A percentile compares a stretch with the other conserved stretches of the same genome.
phyloP scores from a whole-genome alignment of 805 yeast species.

The Lipomyces orientalis region DNA sequence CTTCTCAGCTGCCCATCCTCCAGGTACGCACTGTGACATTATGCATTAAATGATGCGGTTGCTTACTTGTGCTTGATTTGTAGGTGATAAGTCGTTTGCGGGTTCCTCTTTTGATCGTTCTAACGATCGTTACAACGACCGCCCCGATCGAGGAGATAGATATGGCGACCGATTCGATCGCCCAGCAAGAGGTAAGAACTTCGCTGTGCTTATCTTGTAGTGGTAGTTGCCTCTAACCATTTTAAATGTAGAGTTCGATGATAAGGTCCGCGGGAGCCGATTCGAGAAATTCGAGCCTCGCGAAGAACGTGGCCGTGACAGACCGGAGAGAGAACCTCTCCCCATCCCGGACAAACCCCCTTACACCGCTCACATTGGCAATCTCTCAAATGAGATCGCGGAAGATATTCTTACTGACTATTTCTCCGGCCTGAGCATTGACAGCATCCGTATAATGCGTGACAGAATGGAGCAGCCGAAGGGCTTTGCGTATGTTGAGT shows the following conservation, averaged over 20 bases:
- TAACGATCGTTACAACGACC: slow-evolving; percentile 11
- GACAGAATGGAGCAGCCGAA: slow-evolving; percentile 71
- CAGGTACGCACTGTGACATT: background rate
- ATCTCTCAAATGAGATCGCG: slow-evolving; percentile 79
- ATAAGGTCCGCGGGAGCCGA: slow-evolving; percentile 29
- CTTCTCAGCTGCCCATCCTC: background rate
- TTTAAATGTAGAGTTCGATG: slow-evolving; percentile 25
- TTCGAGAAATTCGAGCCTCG: slow-evolving; percentile 21
- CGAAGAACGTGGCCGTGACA: slow-evolving; percentile 14
- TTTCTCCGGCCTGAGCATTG: slow-evolving; percentile 53
- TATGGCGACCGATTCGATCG: slow-evolving; percentile 25
- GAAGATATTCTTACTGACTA: slow-evolving; percentile 58
- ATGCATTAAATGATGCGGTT: background rate
- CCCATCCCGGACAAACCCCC: slow-evolving; percentile 94
- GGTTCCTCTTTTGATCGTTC: slow-evolving; percentile 1
- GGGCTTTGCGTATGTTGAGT: slow-evolving; percentile 91
- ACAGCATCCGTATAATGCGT: slow-evolving; percentile 72
- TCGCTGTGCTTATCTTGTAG: background rate
- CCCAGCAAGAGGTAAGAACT: slow-evolving; percentile 14
- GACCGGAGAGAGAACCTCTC: slow-evolving; percentile 54
- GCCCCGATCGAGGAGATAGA: slow-evolving; percentile 19
- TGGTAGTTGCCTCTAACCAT: background rate
- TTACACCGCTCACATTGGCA: slow-evolving; percentile 84
- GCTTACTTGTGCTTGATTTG: background rate
- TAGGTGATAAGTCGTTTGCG: background rate